Evolutionary conservation across 139 green algal genomes (phyloP).

Genomic region (Haematococcus sp.): DNA sequence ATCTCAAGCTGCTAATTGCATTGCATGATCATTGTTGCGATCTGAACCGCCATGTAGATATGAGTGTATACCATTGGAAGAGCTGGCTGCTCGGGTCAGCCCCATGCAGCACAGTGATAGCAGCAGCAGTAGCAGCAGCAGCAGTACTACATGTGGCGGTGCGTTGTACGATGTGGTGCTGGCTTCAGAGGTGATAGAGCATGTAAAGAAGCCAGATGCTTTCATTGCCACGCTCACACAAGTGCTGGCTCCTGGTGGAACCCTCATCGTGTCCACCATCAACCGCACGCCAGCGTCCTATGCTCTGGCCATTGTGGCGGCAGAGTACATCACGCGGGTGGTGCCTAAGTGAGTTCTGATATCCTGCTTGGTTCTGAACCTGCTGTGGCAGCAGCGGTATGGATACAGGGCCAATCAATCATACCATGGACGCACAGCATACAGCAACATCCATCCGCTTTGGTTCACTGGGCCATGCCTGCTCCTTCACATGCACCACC

Average conservation of each 20-base stretch:
- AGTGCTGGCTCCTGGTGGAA: constrained; percentile 28
- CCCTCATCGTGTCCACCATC: constrained; percentile 78
- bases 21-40: too few relatives aligned
- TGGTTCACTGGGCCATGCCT: not conserved
- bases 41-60: constrained; percentile 33
- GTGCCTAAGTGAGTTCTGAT: constrained; percentile 47
- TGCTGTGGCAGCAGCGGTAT: not conserved
- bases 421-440: not conserved
- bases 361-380: too few relatives aligned
- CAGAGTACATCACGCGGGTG: constrained; percentile 75
- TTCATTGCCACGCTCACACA: constrained; percentile 50
- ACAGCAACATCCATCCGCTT: not conserved
- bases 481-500: not conserved
- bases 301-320: constrained; percentile 76
- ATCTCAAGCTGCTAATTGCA: too few relatives aligned
- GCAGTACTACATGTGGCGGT: not conserved
- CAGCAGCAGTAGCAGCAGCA: constrained; percentile 1
- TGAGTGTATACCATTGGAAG: constrained; percentile 46
- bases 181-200: constrained; percentile 55
- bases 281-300: constrained; percentile 82
- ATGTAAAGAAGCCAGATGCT: constrained; percentile 41
- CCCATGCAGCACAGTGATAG: not conserved
- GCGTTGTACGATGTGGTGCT: constrained; percentile 57
- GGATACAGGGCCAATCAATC: not conserved
- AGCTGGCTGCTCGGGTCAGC: constrained; percentile 27